A percentile compares a stretch with the other conserved stretches of the same genome.
Evolutionary conservation across 805 yeast genomes (phyloP).

Genomic region (Spathaspora boniae): DNA sequence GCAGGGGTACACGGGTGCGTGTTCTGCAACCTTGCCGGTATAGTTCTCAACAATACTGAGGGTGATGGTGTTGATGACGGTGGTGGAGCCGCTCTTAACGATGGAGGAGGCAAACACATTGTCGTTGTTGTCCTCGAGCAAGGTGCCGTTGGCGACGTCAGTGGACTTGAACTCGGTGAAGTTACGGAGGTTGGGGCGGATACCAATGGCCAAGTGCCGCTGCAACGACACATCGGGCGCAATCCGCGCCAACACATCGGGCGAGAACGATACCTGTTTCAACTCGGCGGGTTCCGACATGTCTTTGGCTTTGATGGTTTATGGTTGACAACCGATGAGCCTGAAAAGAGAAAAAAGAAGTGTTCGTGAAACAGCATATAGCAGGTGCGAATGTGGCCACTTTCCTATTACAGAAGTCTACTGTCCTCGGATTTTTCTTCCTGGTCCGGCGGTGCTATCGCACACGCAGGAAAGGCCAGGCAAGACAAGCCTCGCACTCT

Average conservation of each 20-base stretch:
- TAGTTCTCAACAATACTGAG: constrained; percentile 60
- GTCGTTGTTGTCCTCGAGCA: constrained; percentile 25
- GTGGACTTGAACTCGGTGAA: constrained; percentile 70
- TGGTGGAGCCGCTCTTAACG: constrained; percentile 66
- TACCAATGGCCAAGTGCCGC: constrained; percentile 69
- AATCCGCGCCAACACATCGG: constrained; percentile 75
- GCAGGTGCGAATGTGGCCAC: too few species aligned
- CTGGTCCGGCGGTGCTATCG: too few species aligned
- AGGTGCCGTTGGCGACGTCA: constrained; percentile 35
- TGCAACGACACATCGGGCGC: constrained; percentile 83
- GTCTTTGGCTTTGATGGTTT: too few species aligned
- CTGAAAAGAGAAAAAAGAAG: too few species aligned
- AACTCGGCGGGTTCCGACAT: constrained; percentile 14
- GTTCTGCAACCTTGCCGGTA: constrained; percentile 13
- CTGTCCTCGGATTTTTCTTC: too few species aligned
- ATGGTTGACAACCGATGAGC: too few species aligned
- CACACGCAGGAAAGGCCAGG: too few species aligned
- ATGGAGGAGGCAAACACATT: constrained; percentile 63
- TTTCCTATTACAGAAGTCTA: too few species aligned
- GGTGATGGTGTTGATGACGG: constrained; percentile 67
- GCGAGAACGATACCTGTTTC: constrained; percentile 58
- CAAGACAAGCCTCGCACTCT: too few species aligned
- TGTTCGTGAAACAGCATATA: too few species aligned
- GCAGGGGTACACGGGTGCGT: constrained; percentile 56
- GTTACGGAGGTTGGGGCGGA: constrained; percentile 71